phyloP scores from a whole-genome alignment of 1,284 basidiomycete genomes.

The Apiotrichum mycotoxinovorans region DNA sequence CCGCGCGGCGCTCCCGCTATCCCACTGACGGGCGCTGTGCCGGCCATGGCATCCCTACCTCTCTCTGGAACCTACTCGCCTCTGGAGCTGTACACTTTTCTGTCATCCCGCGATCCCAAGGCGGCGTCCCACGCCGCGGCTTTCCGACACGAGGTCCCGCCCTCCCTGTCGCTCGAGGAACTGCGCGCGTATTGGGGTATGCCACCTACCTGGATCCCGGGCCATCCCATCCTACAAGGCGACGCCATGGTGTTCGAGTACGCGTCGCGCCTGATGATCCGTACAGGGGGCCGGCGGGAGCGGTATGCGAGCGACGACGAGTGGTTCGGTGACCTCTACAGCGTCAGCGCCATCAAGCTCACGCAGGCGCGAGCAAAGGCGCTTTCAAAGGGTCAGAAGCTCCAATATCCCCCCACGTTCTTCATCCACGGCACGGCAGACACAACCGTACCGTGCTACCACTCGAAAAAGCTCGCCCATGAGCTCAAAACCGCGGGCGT shows the following conservation, averaged over 20 bases:
- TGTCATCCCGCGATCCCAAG: constrained; percentile 11
- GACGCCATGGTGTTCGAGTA: constrained; percentile 9
- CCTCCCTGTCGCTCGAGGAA: neutral
- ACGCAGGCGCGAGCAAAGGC: neutral
- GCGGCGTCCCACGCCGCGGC: constrained; percentile 15
- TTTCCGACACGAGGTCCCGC: constrained; percentile 13
- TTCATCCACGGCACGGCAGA: constrained; percentile 32
- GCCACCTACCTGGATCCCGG: neutral
- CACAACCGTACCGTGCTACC: constrained; percentile 20
- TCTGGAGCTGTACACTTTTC: neutral
- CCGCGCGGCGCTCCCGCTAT: neutral
- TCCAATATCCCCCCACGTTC: constrained; percentile 24
- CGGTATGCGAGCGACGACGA: constrained; percentile 11
- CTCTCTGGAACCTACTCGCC: neutral
- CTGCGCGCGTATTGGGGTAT: constrained; percentile 8
- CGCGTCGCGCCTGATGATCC: constrained; percentile 6
- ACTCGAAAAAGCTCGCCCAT: constrained; percentile 18
- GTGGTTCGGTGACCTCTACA: constrained; percentile 9
- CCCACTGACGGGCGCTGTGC: neutral
- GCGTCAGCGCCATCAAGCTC: neutral
- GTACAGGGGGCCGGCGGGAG: constrained; percentile 17
- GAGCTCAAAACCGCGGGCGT: constrained; percentile 20
- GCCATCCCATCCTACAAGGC: neutral
- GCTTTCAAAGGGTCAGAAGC: neutral
- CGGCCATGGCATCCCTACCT: neutral